These are phyloP conservation scores for Cyphellophora europaea DNA, from an alignment of 2,329 filamentous ascomycete species.

Conservation along the genomic window DNA sequence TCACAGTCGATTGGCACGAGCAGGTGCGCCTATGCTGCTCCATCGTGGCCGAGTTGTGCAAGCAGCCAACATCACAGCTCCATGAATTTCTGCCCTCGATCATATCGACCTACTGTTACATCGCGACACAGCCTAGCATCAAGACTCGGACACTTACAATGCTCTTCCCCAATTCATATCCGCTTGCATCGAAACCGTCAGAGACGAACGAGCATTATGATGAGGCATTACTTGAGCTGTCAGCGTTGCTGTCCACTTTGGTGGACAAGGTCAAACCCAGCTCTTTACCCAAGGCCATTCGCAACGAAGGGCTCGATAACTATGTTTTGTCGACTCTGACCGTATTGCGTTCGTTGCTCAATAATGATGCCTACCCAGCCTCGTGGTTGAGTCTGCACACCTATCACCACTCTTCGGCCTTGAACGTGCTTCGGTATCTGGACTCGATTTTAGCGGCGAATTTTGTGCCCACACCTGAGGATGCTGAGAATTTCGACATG, in stretches of 20 bases:
- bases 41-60: conserved; percentile 76
- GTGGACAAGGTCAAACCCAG: conserved; percentile 67
- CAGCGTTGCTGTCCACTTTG: conserved; percentile 75
- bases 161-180: conserved; percentile 81
- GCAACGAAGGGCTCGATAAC: conserved; percentile 24
- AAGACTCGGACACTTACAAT: conserved; percentile 61
- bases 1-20: conserved; percentile 80
- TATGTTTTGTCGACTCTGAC: conserved; percentile 68
- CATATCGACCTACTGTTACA: conserved; percentile 75
- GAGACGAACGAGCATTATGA: conserved; percentile 59
- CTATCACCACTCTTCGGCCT: conserved; percentile 82
- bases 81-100: conserved; percentile 86
- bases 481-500: conserved; percentile 85
- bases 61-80: conserved; percentile 68
- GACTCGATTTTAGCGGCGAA: conserved; percentile 70
- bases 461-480: conserved; percentile 80
- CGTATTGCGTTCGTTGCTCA: conserved; percentile 80
- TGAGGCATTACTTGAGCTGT: conserved; percentile 79
- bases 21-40: conserved; percentile 92
- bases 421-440: conserved; percentile 76
- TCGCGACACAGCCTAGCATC: conserved; percentile 56
- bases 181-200: conserved; percentile 68
- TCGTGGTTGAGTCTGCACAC: conserved; percentile 91
- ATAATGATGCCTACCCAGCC: conserved; percentile 78
- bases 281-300: conserved; percentile 63